Base-by-base conservation (phyloP, 2,329 filamentous ascomycete species). In the Pyricularia grisea region DNA sequence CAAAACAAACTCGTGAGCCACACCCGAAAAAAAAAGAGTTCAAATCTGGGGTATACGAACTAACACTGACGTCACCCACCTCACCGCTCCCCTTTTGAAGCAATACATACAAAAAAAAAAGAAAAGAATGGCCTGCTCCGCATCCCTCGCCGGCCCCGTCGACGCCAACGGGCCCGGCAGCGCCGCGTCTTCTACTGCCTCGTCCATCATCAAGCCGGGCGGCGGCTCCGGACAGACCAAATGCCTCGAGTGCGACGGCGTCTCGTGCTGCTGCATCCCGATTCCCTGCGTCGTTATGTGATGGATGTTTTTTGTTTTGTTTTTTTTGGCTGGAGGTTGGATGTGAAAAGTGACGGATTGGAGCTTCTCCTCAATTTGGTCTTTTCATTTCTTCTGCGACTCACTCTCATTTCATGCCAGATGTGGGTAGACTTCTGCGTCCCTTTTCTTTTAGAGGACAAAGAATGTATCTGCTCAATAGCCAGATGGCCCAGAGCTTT, bases 261-360 rank as follows among this genome's bases (percentile, higher is more conserved):
- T 79, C 72, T 78, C 84, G 67, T 87, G 84, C 75, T 87, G 84
- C 75, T 87, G 84, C 74, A 84, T 87, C 70, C 81, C 81, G 0
- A 81, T 81, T 68, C 83, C 82, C 27, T 87, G 84, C 71, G 79
- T 78, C 10, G 79, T 86, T 55, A 81, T 86, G 79, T 85, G 25
- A 4, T 28, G 27, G 55, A 27, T 23, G 58, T 4, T n/a, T n/a
- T n/a, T n/a, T n/a, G n/a, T n/a, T n/a, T n/a, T n/a, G n/a, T n/a
- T n/a, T n/a, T 25, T 61, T 4, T 25, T 12, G 23, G 23, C 12
- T 3, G 20, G 9, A 61, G 12, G 58, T 17, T 25, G 9, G 4
- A 27, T 17, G 3, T 33, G 25, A 20, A 65, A 31, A n/a, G 42
- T 50, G 42, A 50, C 42, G 42, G 42, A 50, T n/a, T 20, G 42